phyloP scores from a whole-genome alignment of 176 grass and related monocot genomes.

The Bolboschoenus planiculmis region DNA sequence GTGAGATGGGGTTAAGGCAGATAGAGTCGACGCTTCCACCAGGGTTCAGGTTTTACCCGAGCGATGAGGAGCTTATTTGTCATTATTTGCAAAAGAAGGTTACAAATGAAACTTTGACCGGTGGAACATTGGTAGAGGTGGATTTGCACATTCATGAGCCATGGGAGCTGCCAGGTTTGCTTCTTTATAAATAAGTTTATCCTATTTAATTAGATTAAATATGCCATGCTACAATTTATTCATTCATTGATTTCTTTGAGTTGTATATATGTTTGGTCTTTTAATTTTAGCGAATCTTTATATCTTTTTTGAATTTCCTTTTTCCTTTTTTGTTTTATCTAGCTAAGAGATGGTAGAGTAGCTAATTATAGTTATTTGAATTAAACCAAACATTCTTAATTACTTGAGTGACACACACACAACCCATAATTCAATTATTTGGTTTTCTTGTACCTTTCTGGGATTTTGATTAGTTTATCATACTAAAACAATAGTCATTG shows the following conservation, averaged over 20 bases:
- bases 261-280: background rate
- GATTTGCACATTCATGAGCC: slow-evolving; percentile 68
- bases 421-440: too few species aligned
- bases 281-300: slow-evolving; percentile 11
- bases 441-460: background rate
- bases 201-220: background rate
- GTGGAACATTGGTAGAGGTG: slow-evolving; percentile 47
- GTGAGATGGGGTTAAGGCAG: slow-evolving; percentile 48
- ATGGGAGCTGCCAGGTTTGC: slow-evolving; percentile 66
- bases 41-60: slow-evolving; percentile 64
- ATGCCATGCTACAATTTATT: background rate
- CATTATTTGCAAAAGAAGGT: slow-evolving; percentile 71
- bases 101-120: slow-evolving; percentile 32
- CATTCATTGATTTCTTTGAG: slow-evolving; percentile 13
- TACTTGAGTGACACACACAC: too few species aligned
- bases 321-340: background rate
- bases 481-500: background rate
- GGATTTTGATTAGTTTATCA: background rate
- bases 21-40: slow-evolving; percentile 65
- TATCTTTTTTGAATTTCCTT: background rate
- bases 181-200: background rate
- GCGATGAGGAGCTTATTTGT: slow-evolving; percentile 67
- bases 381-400: too few species aligned
- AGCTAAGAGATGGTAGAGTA: too few species aligned
- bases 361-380: too few species aligned